Base-by-base conservation (phyloP, 1,139 yeast species). In the Arxiozyma heterogenica region DNA sequence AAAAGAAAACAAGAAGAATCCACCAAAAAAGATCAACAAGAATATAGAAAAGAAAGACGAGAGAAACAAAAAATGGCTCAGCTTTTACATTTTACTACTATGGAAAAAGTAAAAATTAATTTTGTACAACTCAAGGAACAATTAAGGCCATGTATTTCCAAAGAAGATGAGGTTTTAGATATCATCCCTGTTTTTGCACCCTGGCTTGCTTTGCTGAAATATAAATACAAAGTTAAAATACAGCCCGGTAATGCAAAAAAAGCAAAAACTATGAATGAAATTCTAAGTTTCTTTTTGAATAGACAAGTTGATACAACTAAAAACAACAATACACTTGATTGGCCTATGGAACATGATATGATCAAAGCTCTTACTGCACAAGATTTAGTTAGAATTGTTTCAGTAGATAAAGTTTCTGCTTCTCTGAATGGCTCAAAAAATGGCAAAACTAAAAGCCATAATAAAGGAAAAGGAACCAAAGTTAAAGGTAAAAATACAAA, bases 181-280 rank as follows among this genome's bases (percentile, higher is more conserved):
- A 81, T 86, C 8, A 80, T 93, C 9, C 96, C 98, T 0, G 83
- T 88, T 11, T 91, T 90, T 75, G 98, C 93, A 0, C 98, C 98
- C 1, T 94, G 97, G 96, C 71, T 79, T 15, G 78, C 97, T 0
- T 71, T 93, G 61, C 78, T 75, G 57, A 85, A 85, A 67, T 80
- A 78, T 71, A 85, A 87, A 67, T 90, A 86, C 71, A 90, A 89
- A 67, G 84, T 88, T 44, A 91, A 93, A 69, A 72, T 93, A 45
- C 89, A 83, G 61, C 94, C 95, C 0, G 99, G 99, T 0, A 75
- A 79, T 47, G 83, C 84, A 30, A 93, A 94, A 69, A 93, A 91
- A 69, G 96, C 97, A 2, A 93, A 93, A 65, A 84, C 94, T 0
- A 75, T 89, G 43, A 78, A 78, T 55, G 96, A 90, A 57, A 75